Evolutionary conservation across 164 flowering plant species (phyloP).

Genomic region (Magnolia officinalis): DNA sequence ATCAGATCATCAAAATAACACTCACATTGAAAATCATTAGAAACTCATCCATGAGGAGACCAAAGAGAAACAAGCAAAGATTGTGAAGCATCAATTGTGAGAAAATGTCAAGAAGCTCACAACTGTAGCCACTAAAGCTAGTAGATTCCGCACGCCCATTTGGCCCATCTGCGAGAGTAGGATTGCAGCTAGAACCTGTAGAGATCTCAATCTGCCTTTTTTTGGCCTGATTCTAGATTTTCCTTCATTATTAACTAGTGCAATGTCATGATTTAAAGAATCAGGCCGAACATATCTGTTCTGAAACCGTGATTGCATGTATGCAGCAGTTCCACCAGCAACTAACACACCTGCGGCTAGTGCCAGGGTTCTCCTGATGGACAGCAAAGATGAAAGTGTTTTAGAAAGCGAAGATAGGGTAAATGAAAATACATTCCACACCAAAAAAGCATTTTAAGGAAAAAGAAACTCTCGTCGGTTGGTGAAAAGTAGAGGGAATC

Average conservation of each 20-base stretch:
- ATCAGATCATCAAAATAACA: neutral
- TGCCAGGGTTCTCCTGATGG: conserved; percentile 69
- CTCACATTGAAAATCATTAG: neutral
- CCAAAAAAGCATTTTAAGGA: neutral
- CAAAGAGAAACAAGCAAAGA: neutral
- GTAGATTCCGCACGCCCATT: conserved; percentile 63
- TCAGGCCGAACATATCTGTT: conserved; percentile 25
- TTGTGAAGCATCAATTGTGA: neutral
- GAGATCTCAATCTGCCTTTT: conserved; percentile 72
- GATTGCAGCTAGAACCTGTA: conserved; percentile 69
- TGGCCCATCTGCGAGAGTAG: conserved; percentile 80
- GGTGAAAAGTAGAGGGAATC: neutral
- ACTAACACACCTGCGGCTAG: conserved; percentile 70
- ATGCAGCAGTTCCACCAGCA: conserved; percentile 89
- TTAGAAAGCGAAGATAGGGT: neutral
- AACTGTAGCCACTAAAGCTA: conserved; percentile 66
- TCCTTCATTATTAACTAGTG: conserved; percentile 23
- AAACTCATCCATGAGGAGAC: neutral
- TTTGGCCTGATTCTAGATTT: conserved; percentile 36
- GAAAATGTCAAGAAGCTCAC: conserved; percentile 36
- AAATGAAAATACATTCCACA: neutral
- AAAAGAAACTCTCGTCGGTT: too few relatives aligned
- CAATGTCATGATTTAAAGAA: conserved; percentile 37
- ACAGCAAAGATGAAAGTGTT: conserved; percentile 1
- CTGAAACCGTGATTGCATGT: conserved; percentile 49